A percentile compares a stretch with the other conserved stretches of the same genome.
Evolutionary conservation across 164 flowering plant species (phyloP).

Genomic region (Vitis cinerea): DNA sequence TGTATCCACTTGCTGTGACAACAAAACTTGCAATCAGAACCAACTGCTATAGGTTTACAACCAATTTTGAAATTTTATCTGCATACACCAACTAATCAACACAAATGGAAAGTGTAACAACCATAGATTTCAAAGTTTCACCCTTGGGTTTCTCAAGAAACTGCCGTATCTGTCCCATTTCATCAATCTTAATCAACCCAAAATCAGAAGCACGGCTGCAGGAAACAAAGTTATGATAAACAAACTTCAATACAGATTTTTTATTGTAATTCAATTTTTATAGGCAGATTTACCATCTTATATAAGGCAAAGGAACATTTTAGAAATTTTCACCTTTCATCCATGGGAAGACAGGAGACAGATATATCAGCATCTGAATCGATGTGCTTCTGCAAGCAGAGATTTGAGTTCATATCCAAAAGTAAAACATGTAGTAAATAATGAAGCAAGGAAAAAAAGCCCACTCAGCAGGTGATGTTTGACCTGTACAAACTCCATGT

Average conservation of each 20-base stretch:
- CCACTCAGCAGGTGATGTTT: background rate
- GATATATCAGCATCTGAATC: background rate
- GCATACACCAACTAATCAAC: background rate
- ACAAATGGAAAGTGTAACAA: slow-evolving; percentile 8
- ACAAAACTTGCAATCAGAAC: slow-evolving; percentile 2
- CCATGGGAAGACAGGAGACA: slow-evolving; percentile 1
- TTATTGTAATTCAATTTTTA: too few species aligned
- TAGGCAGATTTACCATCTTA: too few species aligned
- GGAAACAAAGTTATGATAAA: background rate
- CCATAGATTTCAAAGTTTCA: slow-evolving; percentile 67
- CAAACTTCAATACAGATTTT: too few species aligned
- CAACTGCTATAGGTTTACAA: too few species aligned
- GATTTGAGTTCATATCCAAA: background rate
- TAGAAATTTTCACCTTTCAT: background rate
- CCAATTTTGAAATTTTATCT: too few species aligned
- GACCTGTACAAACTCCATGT: slow-evolving; percentile 92
- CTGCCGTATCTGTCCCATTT: slow-evolving; percentile 51
- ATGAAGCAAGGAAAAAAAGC: background rate
- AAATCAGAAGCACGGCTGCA: slow-evolving; percentile 85
- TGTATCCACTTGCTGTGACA: slow-evolving; percentile 75
- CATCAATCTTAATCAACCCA: slow-evolving; percentile 83
- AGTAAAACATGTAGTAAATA: background rate
- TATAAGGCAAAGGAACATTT: too few species aligned
- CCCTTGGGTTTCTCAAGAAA: slow-evolving; percentile 89
- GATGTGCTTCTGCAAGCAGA: background rate